Evolutionary conservation across 225 moss, liverwort and hornwort species (phyloP).

Genomic region (Physcomitrium patens): DNA sequence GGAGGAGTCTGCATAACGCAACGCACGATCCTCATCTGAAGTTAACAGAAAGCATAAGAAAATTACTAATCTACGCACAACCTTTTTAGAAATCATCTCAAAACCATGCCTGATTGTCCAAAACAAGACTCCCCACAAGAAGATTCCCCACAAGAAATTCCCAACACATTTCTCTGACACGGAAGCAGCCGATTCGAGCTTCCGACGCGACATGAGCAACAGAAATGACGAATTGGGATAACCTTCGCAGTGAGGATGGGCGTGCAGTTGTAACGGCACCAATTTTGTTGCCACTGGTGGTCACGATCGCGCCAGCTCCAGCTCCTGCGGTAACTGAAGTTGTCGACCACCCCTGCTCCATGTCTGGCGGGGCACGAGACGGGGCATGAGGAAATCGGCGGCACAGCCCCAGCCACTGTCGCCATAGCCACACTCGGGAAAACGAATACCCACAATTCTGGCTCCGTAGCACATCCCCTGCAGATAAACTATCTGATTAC

Average conservation of each 20-base stretch:
- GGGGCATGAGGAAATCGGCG: conserved; percentile 24
- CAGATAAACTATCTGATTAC: too few species aligned
- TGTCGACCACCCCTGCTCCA: not conserved
- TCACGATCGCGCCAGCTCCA: conserved; percentile 22
- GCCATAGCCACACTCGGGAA: conserved; percentile 38
- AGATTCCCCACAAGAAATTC: too few species aligned
- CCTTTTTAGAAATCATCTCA: not conserved
- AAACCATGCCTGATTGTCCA: too few species aligned
- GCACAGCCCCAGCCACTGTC: conserved; percentile 32
- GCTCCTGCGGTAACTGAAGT: conserved; percentile 18
- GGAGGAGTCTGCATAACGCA: too few species aligned
- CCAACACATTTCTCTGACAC: too few species aligned
- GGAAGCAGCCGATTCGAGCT: too few species aligned
- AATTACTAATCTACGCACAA: not conserved
- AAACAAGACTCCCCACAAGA: too few species aligned
- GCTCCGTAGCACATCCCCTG: not conserved
- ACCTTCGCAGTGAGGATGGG: conserved; percentile 10
- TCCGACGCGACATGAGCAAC: not conserved
- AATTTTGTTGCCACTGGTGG: conserved; percentile 13
- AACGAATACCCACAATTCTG: not conserved
- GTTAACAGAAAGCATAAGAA: not conserved
- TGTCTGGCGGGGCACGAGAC: conserved; percentile 8
- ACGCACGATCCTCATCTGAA: conserved; percentile 7
- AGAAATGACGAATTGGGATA: not conserved
- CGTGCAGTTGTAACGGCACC: conserved; percentile 16